Evolutionary conservation across 768 basidiomycete genomes (phyloP), one percentile per base, ranked within the genome.

Genomic region (Panellus pusillus): DNA sequence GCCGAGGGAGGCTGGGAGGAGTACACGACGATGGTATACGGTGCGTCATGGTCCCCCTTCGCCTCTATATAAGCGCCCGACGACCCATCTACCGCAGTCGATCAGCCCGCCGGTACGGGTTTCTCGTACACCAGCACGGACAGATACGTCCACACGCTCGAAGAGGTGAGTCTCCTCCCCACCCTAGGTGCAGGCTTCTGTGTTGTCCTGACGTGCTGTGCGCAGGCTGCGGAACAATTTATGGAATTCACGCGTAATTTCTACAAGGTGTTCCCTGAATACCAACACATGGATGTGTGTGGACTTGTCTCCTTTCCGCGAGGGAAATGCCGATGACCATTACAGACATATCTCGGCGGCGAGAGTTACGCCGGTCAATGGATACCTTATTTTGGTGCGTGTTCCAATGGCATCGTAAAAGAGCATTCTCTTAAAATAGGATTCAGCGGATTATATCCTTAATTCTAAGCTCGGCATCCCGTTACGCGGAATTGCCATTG

Each of bases 361-460:
- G 97, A 99, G 76, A 94, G 92, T 56, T 99, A 85, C 68, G 97
- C 95, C 24, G 97, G 97, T 19, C 95, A 98, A 73, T 98, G 89
- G 75, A 96, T 99, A 63, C 97, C 97, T 4, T 96, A 92, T 69
- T 94, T 94, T 63, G 92, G 92, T 87, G 62, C 59, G 74, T 66
- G 1, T 41, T 9, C 19, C 44, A n/a, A 15, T 37, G 9, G 12
- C 40, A 39, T 8, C 18, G 39, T 44, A 18, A 29, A 42, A 35
- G 9, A 14, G 11, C 27, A 32, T 12, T 36, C 38, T 59, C 29
- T 54, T 52, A 48, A 38, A n/a, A 45, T 31, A 11, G n/a, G 13
- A 29, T 38, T 27, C 55, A 94, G 94, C 92, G 63, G 81, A 93
- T 59, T 89, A 84, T 15, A 75, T 96, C 41, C 74, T 97, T 28